A percentile compares a stretch with the other conserved stretches of the same genome.
phyloP scores from a whole-genome alignment of 805 yeast genomes.

The Candida ponderosae region DNA sequence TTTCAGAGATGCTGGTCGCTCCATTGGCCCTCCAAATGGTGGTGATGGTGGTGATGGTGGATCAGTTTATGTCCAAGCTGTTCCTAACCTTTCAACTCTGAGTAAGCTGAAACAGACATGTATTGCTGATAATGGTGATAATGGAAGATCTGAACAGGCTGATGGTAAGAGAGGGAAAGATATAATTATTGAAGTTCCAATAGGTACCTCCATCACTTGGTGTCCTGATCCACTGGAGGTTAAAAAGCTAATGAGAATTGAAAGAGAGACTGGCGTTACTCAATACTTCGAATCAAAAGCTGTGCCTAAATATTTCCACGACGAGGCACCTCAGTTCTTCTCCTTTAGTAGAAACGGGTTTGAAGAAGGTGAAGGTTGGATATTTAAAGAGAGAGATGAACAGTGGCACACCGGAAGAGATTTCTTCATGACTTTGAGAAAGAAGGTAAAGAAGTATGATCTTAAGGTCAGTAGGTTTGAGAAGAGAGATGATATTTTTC shows the following conservation, averaged over 20 bases:
- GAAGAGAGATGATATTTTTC: conserved; percentile 57
- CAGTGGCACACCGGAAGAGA: conserved; percentile 59
- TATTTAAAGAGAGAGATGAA: conserved; percentile 70
- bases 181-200: conserved; percentile 76
- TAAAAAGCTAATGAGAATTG: conserved; percentile 23
- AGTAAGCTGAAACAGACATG: conserved; percentile 63
- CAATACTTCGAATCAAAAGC: conserved; percentile 13
- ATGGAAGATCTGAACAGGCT: conserved; percentile 69
- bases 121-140: conserved; percentile 61
- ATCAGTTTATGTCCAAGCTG: conserved; percentile 73
- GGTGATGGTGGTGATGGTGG: conserved; percentile 99
- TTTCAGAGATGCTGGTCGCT: conserved; percentile 73
- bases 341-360: conserved; percentile 62
- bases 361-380: conserved; percentile 79
- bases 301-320: conserved; percentile 7
- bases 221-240: conserved; percentile 53
- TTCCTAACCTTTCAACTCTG: conserved; percentile 60
- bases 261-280: conserved; percentile 12
- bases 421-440: conserved; percentile 58
- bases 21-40: conserved; percentile 96
- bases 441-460: conserved; percentile 61
- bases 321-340: conserved; percentile 31
- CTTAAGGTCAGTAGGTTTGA: conserved; percentile 50
- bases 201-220: conserved; percentile 85
- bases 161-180: conserved; percentile 86